Conservation (phyloP, 495 filamentous ascomycete species). For the Penicillium silybi region DNA sequence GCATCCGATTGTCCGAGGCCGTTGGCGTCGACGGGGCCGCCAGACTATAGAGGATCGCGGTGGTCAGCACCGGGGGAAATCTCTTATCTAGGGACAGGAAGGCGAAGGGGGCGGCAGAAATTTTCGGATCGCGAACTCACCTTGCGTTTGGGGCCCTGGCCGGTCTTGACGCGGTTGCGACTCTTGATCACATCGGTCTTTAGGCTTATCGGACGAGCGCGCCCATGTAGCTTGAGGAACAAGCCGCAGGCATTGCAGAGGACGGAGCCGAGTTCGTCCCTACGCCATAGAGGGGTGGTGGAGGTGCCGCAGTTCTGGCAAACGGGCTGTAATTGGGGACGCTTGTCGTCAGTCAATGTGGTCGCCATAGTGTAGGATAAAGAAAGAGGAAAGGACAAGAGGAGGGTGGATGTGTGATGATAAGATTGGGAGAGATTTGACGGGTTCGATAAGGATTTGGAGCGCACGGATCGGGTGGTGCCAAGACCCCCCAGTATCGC, state of each 20-base stretch:
- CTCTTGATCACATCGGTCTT: slow-evolving; percentile 99
- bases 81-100: slow-evolving; percentile 18
- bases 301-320: slow-evolving; percentile 97
- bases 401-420: slow-evolving; percentile 30
- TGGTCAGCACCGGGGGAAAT: slow-evolving; percentile 26
- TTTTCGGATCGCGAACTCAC: slow-evolving; percentile 46
- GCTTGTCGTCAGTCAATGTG: slow-evolving; percentile 53
- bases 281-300: slow-evolving; percentile 93
- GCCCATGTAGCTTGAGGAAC: slow-evolving; percentile 93
- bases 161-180: slow-evolving; percentile 95
- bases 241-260: slow-evolving; percentile 98
- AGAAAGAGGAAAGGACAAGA: slow-evolving; percentile 17
- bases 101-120: slow-evolving; percentile 17
- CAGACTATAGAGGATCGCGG: slow-evolving; percentile 35
- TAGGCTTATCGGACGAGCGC: slow-evolving; percentile 87
- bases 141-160: slow-evolving; percentile 84
- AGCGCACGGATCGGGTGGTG: slow-evolving; percentile 34
- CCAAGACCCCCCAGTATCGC: slow-evolving; percentile 32
- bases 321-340: slow-evolving; percentile 74
- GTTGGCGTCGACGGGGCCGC: slow-evolving; percentile 50
- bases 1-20: slow-evolving; percentile 58
- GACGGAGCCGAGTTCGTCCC: slow-evolving; percentile 94
- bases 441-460: slow-evolving; percentile 40
- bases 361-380: slow-evolving; percentile 49
- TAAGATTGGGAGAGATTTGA: slow-evolving; percentile 53